Evolutionary conservation across 2,329 filamentous ascomycete genomes (phyloP), one percentile per base, ranked within the genome.

Genomic region (Aspergillus sp.): DNA sequence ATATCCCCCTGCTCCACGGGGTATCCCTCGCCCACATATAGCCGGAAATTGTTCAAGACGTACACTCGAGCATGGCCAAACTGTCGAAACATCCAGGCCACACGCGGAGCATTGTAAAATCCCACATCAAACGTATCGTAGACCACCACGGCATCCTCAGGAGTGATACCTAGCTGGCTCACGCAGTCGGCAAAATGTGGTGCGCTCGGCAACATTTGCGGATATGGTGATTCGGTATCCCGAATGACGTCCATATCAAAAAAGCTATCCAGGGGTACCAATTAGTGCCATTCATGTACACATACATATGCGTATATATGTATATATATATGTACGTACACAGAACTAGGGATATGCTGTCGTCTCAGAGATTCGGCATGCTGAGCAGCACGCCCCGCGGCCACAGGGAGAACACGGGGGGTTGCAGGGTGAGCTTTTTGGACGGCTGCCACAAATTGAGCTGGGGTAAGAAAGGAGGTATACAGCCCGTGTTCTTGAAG

Each of bases 21-120:
- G 30, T 49, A 57, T 2, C 56, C 52, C 33, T 46, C n/a, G 1
- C 48, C 29, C 2, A 57, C 46, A 28, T 63, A 64, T 1, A 33
- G 36, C 1, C 56, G 52, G n/a, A 64, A 61, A 29, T 57, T 64
- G 9, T 64, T 63, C 48, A 64, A 29, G 3, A 64, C 58, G 19
- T 63, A 55, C 8, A 62, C 60, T 4, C 45, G 42, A 3, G 32
- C 9, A 41, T 63, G 61, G 0, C 61, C 59, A 27, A 62, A 64
- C 29, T 57, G 44, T 3, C 49, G 52, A 38, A 48, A 64, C 4
- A 48, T 57, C 56, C 59, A 64, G 6, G 60, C 61, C 2, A 60
- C 58, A 2, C 61, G 57, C 12, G 61, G 61, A 0, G 61, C 56
- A 5, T 49, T 57, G 42, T 64, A 62, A 5, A 62, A 51, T 4